These are phyloP conservation scores for Cyberlindnera maritima DNA, from an alignment of 805 yeast genomes.

Conservation along the genomic window DNA sequence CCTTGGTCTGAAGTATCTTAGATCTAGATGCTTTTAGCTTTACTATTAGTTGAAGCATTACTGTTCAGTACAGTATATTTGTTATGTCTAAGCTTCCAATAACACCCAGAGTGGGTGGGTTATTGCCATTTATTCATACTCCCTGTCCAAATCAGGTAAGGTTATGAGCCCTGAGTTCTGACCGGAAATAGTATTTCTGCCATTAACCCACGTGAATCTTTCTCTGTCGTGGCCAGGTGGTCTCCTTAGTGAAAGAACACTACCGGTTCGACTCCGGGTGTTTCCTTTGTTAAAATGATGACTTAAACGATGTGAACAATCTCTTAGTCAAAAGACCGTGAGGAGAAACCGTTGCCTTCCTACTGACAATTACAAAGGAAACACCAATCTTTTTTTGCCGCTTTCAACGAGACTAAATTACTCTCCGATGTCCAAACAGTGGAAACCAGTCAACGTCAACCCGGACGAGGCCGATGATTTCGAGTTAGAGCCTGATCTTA, in stretches of 20 bases:
- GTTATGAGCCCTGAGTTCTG: conserved; percentile 6
- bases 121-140: too few relatives aligned
- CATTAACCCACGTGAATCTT: conserved; percentile 15
- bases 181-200: neutral
- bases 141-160: neutral
- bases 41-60: too few relatives aligned
- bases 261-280: conserved; percentile 19
- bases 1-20: too few relatives aligned
- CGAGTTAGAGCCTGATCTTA: conserved; percentile 28
- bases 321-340: conserved; percentile 30
- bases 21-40: too few relatives aligned
- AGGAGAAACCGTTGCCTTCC: conserved; percentile 31
- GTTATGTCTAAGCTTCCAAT: too few relatives aligned
- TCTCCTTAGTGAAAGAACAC: conserved; percentile 11
- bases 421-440: conserved; percentile 20
- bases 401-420: neutral
- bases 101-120: too few relatives aligned
- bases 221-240: conserved; percentile 21
- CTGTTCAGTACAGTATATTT: too few relatives aligned
- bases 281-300: conserved; percentile 24
- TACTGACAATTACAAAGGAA: conserved; percentile 24
- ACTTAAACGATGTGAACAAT: conserved; percentile 30
- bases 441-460: conserved; percentile 29
- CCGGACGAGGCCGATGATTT: conserved; percentile 29
- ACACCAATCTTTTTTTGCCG: conserved; percentile 7